Conservation (phyloP, 192 early-diverging fungal genomes). For the Allomyces macrogynus region DNA sequence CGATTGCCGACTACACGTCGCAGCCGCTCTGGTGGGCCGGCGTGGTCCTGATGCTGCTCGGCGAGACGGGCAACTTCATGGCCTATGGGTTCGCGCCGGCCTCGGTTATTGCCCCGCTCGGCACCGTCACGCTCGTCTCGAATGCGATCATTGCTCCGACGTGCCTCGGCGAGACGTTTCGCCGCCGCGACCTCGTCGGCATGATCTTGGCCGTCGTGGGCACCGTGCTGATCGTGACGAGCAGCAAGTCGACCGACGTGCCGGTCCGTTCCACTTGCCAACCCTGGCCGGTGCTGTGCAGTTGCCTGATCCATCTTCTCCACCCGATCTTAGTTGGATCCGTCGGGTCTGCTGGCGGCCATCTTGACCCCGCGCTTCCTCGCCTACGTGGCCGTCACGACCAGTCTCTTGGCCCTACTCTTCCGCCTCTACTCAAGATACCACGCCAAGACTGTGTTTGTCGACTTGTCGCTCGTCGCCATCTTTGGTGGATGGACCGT, state of each 20-base stretch:
- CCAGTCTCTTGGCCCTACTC: slow-evolving; percentile 12
- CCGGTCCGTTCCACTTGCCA: slow-evolving; percentile 12
- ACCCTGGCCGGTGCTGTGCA: neutral
- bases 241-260: slow-evolving; percentile 31
- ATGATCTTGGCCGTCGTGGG: slow-evolving; percentile 39
- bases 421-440: slow-evolving; percentile 20
- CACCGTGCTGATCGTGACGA: slow-evolving; percentile 37
- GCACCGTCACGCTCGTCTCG: slow-evolving; percentile 46
- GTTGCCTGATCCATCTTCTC: slow-evolving; percentile 1
- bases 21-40: slow-evolving; percentile 49
- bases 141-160: slow-evolving; percentile 52
- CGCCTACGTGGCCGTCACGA: slow-evolving; percentile 30
- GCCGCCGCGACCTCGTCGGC: slow-evolving; percentile 35
- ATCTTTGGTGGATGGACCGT: slow-evolving; percentile 57
- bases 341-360: slow-evolving; percentile 25
- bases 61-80: slow-evolving; percentile 30
- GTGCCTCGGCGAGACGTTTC: slow-evolving; percentile 38
- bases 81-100: slow-evolving; percentile 59
- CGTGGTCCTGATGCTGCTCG: slow-evolving; percentile 39
- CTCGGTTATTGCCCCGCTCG: slow-evolving; percentile 48
- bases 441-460: slow-evolving; percentile 29
- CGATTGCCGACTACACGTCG: slow-evolving; percentile 18
- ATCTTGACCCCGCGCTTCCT: slow-evolving; percentile 24
- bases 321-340: slow-evolving; percentile 6
- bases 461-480: slow-evolving; percentile 43